phyloP scores from a whole-genome alignment of 2,329 filamentous ascomycete species.

The Aspergillus amoenus region DNA sequence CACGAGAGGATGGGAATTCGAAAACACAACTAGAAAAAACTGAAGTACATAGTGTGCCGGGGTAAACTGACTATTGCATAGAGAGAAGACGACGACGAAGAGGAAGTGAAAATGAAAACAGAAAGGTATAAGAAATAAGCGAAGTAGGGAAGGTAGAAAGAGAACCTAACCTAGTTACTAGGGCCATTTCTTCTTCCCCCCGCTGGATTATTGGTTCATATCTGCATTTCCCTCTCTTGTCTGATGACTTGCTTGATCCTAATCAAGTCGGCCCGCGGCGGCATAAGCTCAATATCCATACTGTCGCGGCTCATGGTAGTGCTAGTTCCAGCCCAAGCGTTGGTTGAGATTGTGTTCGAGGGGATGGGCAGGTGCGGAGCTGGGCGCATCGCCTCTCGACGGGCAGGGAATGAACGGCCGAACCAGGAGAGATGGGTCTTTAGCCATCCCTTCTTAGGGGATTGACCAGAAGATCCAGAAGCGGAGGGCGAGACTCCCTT shows the following conservation, averaged over 20 bases:
- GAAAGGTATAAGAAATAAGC: no score
- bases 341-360: slow-evolving; percentile 29
- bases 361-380: slow-evolving; percentile 19
- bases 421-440: slow-evolving; percentile 15
- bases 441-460: slow-evolving; percentile 10
- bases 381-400: slow-evolving; percentile 11
- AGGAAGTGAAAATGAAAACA: no score
- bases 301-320: slow-evolving; percentile 25
- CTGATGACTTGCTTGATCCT: slow-evolving; percentile 34
- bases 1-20: no score
- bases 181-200: background rate
- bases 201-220: slow-evolving; percentile 7
- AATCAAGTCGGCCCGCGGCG: slow-evolving; percentile 24
- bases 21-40: no score
- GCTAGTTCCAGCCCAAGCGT: slow-evolving; percentile 32
- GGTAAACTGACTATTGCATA: no score
- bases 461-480: background rate
- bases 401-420: slow-evolving; percentile 8
- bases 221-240: slow-evolving; percentile 31
- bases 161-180: background rate
- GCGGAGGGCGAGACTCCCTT: slow-evolving; percentile 19
- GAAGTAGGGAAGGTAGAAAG: background rate
- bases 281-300: slow-evolving; percentile 18
- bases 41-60: no score
- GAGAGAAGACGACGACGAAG: no score